These are phyloP conservation scores for Acacia pycnantha DNA, from an alignment of 331 rosid genomes.

Conservation along the genomic window DNA sequence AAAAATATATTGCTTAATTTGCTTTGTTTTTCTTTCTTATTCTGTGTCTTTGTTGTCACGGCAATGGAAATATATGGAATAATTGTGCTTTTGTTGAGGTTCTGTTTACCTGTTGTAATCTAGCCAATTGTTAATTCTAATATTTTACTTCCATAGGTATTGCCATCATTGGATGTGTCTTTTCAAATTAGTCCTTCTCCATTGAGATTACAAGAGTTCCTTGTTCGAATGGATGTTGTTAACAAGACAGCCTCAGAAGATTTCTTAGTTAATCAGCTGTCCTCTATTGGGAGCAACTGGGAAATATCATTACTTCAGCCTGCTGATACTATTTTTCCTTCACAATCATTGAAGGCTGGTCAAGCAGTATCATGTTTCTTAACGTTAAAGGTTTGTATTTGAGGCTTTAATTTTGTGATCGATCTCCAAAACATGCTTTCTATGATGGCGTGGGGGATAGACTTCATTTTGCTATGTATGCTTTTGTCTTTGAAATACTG, in stretches of 20 bases:
- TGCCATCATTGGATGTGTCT: slow-evolving; percentile 84
- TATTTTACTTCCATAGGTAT: slow-evolving; percentile 52
- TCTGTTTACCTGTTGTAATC: slow-evolving; percentile 13
- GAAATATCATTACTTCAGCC: slow-evolving; percentile 81
- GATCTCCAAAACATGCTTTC: not conserved
- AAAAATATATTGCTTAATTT: slow-evolving; percentile 22
- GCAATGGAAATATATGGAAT: slow-evolving; percentile 11
- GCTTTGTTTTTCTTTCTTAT: slow-evolving; percentile 20
- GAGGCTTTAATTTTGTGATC: slow-evolving; percentile 28
- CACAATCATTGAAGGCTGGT: slow-evolving; percentile 66
- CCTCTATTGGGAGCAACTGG: slow-evolving; percentile 75
- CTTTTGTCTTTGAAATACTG: slow-evolving; percentile 23
- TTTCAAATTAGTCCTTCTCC: slow-evolving; percentile 87
- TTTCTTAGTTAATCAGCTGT: slow-evolving; percentile 82
- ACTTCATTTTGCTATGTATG: slow-evolving; percentile 10
- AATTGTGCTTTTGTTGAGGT: slow-evolving; percentile 1
- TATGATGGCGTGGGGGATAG: not conserved
- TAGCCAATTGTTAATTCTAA: slow-evolving; percentile 29
- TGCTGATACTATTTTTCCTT: slow-evolving; percentile 69
- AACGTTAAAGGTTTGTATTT: slow-evolving; percentile 66
- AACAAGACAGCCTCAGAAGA: slow-evolving; percentile 77
- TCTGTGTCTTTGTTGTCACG: not conserved
- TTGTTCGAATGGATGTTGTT: slow-evolving; percentile 81
- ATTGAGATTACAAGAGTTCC: slow-evolving; percentile 81
- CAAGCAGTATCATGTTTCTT: slow-evolving; percentile 93